phyloP scores from a whole-genome alignment of 1,284 basidiomycete genomes.

The Moesziomyces parantarcticus region DNA sequence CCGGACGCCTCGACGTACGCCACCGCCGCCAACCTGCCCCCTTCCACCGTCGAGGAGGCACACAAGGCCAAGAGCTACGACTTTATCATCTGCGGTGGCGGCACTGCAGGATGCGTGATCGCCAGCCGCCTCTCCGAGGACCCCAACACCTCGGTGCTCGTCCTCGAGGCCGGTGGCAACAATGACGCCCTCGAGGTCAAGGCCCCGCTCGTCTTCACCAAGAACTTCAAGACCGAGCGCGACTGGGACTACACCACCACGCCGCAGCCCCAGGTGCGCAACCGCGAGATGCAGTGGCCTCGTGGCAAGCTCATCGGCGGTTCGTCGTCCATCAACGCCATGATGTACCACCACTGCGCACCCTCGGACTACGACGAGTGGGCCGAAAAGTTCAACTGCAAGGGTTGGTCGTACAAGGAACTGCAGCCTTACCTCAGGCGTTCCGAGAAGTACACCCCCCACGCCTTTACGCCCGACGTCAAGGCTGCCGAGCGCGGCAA shows the following conservation, averaged over 20 bases:
- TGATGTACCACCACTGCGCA: constrained; percentile 59
- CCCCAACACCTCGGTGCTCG: constrained; percentile 47
- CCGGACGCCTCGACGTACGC: constrained; percentile 37
- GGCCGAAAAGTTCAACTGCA: constrained; percentile 46
- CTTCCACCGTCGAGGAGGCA: constrained; percentile 33
- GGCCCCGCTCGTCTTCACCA: constrained; percentile 50
- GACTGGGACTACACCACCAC: constrained; percentile 61
- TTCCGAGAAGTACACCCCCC: constrained; percentile 48
- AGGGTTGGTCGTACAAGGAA: constrained; percentile 54
- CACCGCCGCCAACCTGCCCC: constrained; percentile 35
- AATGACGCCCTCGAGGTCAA: constrained; percentile 49
- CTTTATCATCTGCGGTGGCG: constrained; percentile 55
- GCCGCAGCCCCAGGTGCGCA: constrained; percentile 33
- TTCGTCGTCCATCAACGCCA: constrained; percentile 70
- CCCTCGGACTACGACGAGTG: constrained; percentile 56
- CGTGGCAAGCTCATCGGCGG: constrained; percentile 66
- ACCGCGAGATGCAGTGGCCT: constrained; percentile 50
- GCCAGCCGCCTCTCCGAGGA: constrained; percentile 55
- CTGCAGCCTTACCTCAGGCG: constrained; percentile 40
- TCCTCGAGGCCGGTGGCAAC: constrained; percentile 57
- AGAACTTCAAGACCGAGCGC: constrained; percentile 50
- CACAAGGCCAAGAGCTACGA: constrained; percentile 47
- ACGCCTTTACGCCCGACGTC: constrained; percentile 43
- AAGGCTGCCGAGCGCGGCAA: constrained; percentile 46
- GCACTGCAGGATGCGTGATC: constrained; percentile 58